Percentiles rank a stretch among this genome's conserved stretches.
These are phyloP conservation scores for Trichophaea hybrida DNA, from an alignment of 2,329 filamentous ascomycete species.

Conservation along the genomic window DNA sequence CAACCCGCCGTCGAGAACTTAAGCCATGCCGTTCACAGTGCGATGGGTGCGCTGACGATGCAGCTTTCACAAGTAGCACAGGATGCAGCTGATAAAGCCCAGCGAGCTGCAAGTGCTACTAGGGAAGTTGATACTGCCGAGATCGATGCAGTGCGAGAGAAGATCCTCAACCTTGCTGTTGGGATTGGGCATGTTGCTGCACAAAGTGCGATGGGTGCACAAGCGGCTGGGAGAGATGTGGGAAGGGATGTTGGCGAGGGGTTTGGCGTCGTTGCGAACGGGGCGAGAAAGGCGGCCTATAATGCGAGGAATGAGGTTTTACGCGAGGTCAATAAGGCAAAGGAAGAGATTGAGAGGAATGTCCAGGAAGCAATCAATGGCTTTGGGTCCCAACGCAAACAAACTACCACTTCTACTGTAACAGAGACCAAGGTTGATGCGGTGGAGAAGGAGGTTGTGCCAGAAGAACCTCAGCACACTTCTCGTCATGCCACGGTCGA, in stretches of 20 bases:
- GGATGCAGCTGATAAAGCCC: constrained; percentile 18
- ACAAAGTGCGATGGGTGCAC: constrained; percentile 24
- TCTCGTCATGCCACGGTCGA: not conserved
- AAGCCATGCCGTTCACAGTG: constrained; percentile 13
- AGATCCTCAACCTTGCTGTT: constrained; percentile 21
- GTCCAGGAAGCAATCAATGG: not conserved
- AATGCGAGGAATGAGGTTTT: not conserved
- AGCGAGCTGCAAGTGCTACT: constrained; percentile 17
- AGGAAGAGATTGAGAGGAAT: constrained; percentile 1
- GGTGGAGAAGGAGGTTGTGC: not conserved
- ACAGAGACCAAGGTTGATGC: not conserved
- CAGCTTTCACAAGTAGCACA: constrained; percentile 18
- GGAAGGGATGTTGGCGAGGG: not conserved
- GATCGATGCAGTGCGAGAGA: constrained; percentile 17
- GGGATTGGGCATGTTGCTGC: constrained; percentile 25
- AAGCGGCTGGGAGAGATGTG: constrained; percentile 10
- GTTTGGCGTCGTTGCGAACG: not conserved
- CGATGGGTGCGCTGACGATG: constrained; percentile 15
- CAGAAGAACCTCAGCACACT: not conserved
- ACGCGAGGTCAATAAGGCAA: not conserved
- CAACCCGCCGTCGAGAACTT: constrained; percentile 18
- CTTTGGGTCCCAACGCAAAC: not conserved
- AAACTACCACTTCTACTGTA: not conserved
- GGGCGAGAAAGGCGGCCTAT: constrained; percentile 1
- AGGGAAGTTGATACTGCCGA: constrained; percentile 18